A percentile compares a stretch with the other conserved stretches of the same genome.
Conservation (phyloP, 768 basidiomycete species). For the Lepiota subincarnata region DNA sequence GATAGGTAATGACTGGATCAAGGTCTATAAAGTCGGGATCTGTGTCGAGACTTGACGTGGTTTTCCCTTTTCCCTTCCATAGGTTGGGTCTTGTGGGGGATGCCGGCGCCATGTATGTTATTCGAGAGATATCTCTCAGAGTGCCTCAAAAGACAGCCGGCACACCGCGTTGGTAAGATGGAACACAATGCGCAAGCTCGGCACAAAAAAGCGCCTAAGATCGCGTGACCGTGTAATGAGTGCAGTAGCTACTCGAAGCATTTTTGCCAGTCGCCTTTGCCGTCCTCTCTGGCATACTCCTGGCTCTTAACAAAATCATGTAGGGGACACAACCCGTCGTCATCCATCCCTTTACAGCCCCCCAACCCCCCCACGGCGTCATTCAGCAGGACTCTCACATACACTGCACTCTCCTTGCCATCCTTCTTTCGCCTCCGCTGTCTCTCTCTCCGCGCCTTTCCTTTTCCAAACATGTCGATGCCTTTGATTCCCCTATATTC, state of each 20-base stretch:
- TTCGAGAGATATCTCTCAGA: neutral
- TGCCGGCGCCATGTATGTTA: neutral
- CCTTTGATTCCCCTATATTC: neutral
- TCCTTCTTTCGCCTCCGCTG: conserved; percentile 12
- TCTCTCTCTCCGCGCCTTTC: neutral
- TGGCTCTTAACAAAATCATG: conserved; percentile 68
- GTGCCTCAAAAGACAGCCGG: too few species aligned
- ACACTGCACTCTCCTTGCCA: conserved; percentile 23
- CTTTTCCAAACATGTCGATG: neutral
- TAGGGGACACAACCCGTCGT: conserved; percentile 60
- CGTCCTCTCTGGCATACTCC: conserved; percentile 59
- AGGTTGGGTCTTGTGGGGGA: conserved; percentile 7
- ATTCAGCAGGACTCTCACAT: conserved; percentile 72
- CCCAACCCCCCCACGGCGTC: conserved; percentile 61
- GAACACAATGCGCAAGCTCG: too few species aligned
- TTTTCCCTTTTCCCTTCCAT: conserved; percentile 62
- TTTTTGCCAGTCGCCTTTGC: conserved; percentile 53
- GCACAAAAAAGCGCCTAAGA: too few species aligned
- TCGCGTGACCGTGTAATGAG: neutral
- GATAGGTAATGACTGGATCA: conserved; percentile 69
- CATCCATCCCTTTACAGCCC: conserved; percentile 49
- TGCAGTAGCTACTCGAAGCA: too few species aligned
- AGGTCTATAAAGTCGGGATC: conserved; percentile 55
- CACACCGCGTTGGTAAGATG: too few species aligned
- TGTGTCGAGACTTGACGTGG: conserved; percentile 15